Percentiles rank a stretch among this genome's conserved stretches.
phyloP scores from a whole-genome alignment of 2,329 filamentous ascomycete species.

The Talaromyces atroroseus region DNA sequence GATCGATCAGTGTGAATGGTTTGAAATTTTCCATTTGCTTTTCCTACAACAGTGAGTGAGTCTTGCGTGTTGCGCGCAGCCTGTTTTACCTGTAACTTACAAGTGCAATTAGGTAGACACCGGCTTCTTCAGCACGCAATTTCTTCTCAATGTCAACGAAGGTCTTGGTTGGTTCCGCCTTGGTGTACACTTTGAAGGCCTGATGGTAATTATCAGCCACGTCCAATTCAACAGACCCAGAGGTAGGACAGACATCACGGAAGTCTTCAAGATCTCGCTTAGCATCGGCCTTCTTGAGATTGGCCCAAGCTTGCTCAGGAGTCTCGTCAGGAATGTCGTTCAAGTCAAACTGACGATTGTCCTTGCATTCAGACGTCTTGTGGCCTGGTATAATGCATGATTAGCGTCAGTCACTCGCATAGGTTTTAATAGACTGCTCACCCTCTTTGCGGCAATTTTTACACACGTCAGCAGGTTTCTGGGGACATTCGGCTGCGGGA shows the following conservation, averaged over 20 bases:
- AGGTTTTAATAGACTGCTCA: conserved; percentile 16
- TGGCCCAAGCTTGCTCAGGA: conserved; percentile 47
- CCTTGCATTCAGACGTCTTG: conserved; percentile 39
- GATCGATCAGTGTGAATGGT: conserved; percentile 47
- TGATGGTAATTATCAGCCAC: conserved; percentile 19
- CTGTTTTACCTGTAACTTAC: conserved; percentile 22
- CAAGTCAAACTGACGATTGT: conserved; percentile 41
- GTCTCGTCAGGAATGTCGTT: conserved; percentile 42
- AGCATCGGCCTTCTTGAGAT: conserved; percentile 45
- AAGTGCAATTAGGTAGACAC: conserved; percentile 49
- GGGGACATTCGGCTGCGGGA: conserved; percentile 40
- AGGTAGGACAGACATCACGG: conserved; percentile 32
- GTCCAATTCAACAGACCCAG: background rate
- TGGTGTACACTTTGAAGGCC: conserved; percentile 48
- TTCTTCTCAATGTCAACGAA: conserved; percentile 47
- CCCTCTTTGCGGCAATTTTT: conserved; percentile 45
- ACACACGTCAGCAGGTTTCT: conserved; percentile 39
- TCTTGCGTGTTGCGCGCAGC: background rate
- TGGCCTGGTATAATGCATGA: conserved; percentile 34
- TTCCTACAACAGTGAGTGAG: conserved; percentile 26
- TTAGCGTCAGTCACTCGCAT: background rate
- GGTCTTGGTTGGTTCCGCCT: conserved; percentile 41
- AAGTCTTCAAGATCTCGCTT: conserved; percentile 49
- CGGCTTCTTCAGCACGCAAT: conserved; percentile 44
- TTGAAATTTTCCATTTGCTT: conserved; percentile 38